Base-by-base conservation (phyloP, 352 stramenopile genomes). In the Globisporangium yorkense region DNA sequence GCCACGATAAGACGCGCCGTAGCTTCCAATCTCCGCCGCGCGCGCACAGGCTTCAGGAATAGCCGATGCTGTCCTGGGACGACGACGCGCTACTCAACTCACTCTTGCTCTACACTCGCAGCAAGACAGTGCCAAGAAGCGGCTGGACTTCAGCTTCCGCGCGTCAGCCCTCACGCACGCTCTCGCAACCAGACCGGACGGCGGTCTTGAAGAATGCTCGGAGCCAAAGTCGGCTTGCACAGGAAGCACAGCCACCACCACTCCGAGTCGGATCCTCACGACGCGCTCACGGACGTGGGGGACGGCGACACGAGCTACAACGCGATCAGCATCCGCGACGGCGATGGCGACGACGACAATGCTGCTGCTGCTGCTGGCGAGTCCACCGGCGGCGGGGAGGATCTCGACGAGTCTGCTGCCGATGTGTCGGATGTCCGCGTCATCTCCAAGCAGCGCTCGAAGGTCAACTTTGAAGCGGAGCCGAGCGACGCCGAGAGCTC, bases 291-390 rank as follows among this genome's bases (percentile, higher is more conserved):
- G 12, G 59, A 61, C 46, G 62, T 65, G 44, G 59, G 59, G n/a
- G 59, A 65, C 35, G 5, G 59, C 33, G 46, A 65, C 44, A 57
- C 54, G 12, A 56, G 9, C 59, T 65, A 65, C 54, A 65, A 62
- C 27, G 59, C 59, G 8, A 65, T 65, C 39, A 46, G 47, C 39
- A 57, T 65, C 35, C 31, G 33, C 29, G 53, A 61, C 29, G 54
- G 52, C 27, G 59, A 47, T 15, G 46, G 50, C 21, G 45, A 29
- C 5, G 37, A 59, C 13, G 43, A 21, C 21, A 29, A 39, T 15
- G 29, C 5, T 27, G 12, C 5, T 39, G 16, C 10, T 40, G 15
- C 8, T 5, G 33, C 29, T 16, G 35, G 8, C 35, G 35, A 43
- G 12, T 45, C 29, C 35, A 48, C 5, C 13, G 37, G 31, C 27